Evolutionary conservation across 2,329 filamentous ascomycete species (phyloP).

Genomic region (Ophiostoma angusticollis): DNA sequence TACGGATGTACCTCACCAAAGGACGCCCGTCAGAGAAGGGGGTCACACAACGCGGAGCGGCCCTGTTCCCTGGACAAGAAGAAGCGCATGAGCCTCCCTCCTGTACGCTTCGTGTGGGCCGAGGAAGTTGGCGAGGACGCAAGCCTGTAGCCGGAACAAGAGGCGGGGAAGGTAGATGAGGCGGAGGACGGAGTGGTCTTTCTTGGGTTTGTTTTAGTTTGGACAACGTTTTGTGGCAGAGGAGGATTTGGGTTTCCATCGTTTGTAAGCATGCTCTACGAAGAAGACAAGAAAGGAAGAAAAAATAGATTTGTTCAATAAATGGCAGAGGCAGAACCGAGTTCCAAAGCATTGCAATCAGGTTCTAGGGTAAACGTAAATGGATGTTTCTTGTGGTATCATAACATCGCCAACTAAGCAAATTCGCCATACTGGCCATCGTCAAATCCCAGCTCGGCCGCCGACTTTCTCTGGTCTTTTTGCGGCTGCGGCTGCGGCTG

Average conservation of each 20-base stretch:
- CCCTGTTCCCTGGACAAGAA: not conserved
- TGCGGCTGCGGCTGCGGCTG: not conserved
- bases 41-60: not conserved
- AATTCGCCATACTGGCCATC: constrained; percentile 86
- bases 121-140: no score
- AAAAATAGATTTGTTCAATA: not conserved
- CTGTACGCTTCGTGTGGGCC: constrained; percentile 19
- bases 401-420: constrained; percentile 25
- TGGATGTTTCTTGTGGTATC: no score
- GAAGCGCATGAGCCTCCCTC: constrained; percentile 23
- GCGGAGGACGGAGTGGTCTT: not conserved
- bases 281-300: not conserved
- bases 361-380: not conserved
- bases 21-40: not conserved
- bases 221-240: no score
- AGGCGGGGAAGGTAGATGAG: not conserved
- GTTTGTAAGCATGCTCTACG: no score
- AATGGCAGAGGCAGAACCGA: not conserved
- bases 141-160: no score
- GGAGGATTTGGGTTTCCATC: no score
- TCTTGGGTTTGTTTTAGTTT: not conserved
- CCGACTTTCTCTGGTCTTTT: constrained; percentile 39
- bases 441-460: constrained; percentile 59
- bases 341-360: not conserved
- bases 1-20: not conserved